Evolutionary conservation across 306 rosid genomes (phyloP), one percentile per base, ranked within the genome.

Genomic region (Cucurbita pepo): DNA sequence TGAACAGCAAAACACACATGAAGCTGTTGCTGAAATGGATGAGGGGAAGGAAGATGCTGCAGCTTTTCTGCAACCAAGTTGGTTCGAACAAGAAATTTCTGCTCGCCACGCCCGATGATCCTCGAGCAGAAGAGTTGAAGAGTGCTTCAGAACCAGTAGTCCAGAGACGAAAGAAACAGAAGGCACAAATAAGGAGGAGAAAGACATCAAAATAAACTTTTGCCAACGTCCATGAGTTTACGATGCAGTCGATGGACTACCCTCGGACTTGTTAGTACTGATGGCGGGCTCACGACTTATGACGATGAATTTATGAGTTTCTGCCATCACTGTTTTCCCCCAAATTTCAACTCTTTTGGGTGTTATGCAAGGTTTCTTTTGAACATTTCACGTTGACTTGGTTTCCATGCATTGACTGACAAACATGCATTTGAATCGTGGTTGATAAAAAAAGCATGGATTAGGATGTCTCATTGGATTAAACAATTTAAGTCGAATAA

Each of bases 1-100:
- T 85, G 80, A 78, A 47, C 45, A 85, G 89, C 85, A 85, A 85
- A 72, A 85, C 89, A 52, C 89, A 85, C 78, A 61, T 85, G 89
- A 85, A 85, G 69, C 43, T 80, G 77, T 50, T 85, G 83, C 86
- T 85, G 38, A 85, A 85, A 74, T 85, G 89, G 89, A 85, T 85
- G 86, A 78, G 89, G 53, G 89, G 89, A 55, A 80, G 86, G 78
- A 80, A 82, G 77, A 82, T 85, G 86, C 80, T 85, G 75, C 78
- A 73, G 80, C 77, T 80, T 72, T 69, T 78, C 51, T 78, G 83
- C 79, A 71, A 70, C 79, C 85, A 74, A 9, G 77, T 78, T 62
- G 89, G 89, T 58, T 85, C 86, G 14, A 82, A 38, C 79, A 85
- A 85, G 80, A 82, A 76, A 64, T 85, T 82, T 80, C 67, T 85